phyloP scores from a whole-genome alignment of 1,139 yeast species.

The Kodamaea suecica region DNA sequence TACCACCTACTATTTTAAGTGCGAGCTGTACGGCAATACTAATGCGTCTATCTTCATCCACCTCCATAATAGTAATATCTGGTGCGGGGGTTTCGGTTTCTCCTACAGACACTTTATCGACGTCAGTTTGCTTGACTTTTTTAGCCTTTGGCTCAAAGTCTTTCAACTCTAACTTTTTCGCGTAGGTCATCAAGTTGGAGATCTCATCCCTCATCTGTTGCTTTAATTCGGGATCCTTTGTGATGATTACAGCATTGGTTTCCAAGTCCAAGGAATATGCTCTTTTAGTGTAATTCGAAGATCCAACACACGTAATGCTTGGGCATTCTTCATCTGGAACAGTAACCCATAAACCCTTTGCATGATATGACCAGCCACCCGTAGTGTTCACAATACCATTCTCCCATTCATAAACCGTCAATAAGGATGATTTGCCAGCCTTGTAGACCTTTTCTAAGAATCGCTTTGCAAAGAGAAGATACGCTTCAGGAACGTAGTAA shows the following conservation, averaged over 20 bases:
- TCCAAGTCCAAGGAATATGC: slow-evolving; percentile 88
- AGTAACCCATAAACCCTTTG: slow-evolving; percentile 92
- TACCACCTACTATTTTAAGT: slow-evolving; percentile 62
- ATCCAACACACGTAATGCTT: slow-evolving; percentile 78
- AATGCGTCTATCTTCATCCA: slow-evolving; percentile 57
- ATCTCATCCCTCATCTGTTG: slow-evolving; percentile 59
- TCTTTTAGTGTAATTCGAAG: slow-evolving; percentile 89
- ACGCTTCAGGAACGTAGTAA: slow-evolving; percentile 81
- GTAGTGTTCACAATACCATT: slow-evolving; percentile 78
- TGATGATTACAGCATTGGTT: slow-evolving; percentile 75
- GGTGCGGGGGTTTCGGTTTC: no score
- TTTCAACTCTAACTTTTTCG: slow-evolving; percentile 48
- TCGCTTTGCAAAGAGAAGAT: slow-evolving; percentile 67
- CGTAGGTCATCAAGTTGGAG: slow-evolving; percentile 53
- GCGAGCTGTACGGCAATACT: slow-evolving; percentile 61
- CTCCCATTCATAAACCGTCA: slow-evolving; percentile 78
- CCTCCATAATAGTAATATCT: slow-evolving; percentile 14
- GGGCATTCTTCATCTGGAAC: slow-evolving; percentile 60
- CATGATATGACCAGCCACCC: slow-evolving; percentile 96
- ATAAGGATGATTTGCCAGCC: slow-evolving; percentile 43
- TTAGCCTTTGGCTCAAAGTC: slow-evolving; percentile 51
- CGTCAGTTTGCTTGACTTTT: slow-evolving; percentile 8
- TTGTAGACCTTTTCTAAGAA: slow-evolving; percentile 57
- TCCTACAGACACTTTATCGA: slow-evolving; percentile 9
- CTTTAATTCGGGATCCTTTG: slow-evolving; percentile 63